Evolutionary conservation across 257 asterid genomes (phyloP), one percentile per base, ranked within the genome.

Genomic region (Capsicum pubescens): DNA sequence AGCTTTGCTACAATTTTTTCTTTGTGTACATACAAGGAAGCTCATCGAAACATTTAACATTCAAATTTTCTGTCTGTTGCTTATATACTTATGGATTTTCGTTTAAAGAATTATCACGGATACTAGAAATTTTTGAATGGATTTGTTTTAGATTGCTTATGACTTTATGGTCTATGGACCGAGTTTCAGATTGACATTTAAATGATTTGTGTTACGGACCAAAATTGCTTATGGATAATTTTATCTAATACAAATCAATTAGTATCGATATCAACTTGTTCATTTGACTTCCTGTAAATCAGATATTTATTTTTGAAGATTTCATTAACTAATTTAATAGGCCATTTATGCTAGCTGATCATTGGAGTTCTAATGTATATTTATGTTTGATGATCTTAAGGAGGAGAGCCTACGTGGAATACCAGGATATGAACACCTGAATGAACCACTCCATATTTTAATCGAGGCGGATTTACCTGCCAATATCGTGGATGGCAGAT

Each of bases 391-490:
- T 85, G 77, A 86, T 85, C 87, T 84, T 55, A 86, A 95, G 99
- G 98, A 95, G 90, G 99, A 94, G 87, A 95, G 92, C 88, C 91
- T 95, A 58, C 89, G 94, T 59, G 99, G 98, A 55, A 89, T 98
- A 80, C 99, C 97, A n/a, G 99, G 99, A 39, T 95, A 95, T 81
- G 99, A 95, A 89, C 99, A 95, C 90, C 98, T 95, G 70, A 92
- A 91, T 82, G 99, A 95, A 87, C 97, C 91, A 68, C 95, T 95
- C 81, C 97, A 95, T 87, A 93, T 95, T 84, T 86, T 95, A 84
- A 92, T 95, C 54, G 99, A 95, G 93, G 99, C 99, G 15, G 98
- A 95, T 87, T 89, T 95, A 88, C 99, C 99, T 4, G 97, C 97
- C 87, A 94, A 82, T 54, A 52, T 95, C 5, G 90, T 94, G 76